These are phyloP conservation scores for Apiotrichum sp. DNA, from an alignment of 1,284 basidiomycete species.

Conservation along the genomic window DNA sequence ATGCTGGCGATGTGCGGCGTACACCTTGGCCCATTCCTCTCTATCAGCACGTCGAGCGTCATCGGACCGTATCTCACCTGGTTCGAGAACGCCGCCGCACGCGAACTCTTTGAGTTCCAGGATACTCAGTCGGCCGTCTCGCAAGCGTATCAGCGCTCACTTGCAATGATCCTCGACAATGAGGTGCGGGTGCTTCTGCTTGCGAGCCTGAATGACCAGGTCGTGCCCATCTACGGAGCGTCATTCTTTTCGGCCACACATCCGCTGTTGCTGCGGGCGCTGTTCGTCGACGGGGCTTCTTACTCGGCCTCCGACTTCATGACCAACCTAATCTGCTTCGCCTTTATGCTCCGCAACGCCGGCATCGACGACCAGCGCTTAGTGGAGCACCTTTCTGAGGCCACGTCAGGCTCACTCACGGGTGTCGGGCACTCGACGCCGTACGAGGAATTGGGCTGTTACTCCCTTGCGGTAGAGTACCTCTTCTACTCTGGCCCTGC, in stretches of 20 bases:
- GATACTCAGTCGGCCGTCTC: slow-evolving; percentile 46
- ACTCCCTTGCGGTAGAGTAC: slow-evolving; percentile 80
- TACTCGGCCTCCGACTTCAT: slow-evolving; percentile 84
- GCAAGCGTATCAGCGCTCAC: slow-evolving; percentile 64
- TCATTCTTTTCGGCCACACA: slow-evolving; percentile 82
- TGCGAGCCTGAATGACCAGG: slow-evolving; percentile 93
- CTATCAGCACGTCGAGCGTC: slow-evolving; percentile 71
- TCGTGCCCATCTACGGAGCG: slow-evolving; percentile 87
- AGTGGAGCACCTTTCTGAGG: slow-evolving; percentile 79
- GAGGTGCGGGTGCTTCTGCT: slow-evolving; percentile 82
- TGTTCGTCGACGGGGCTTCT: slow-evolving; percentile 92
- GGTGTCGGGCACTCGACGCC: slow-evolving; percentile 78
- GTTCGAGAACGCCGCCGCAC: slow-evolving; percentile 70
- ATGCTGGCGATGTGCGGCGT: slow-evolving; percentile 86
- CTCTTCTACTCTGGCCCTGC: slow-evolving; percentile 76
- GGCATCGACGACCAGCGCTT: slow-evolving; percentile 82
- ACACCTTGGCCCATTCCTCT: slow-evolving; percentile 66
- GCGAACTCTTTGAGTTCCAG: slow-evolving; percentile 95
- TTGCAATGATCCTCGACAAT: slow-evolving; percentile 68
- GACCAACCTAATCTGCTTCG: slow-evolving; percentile 79
- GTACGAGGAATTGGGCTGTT: slow-evolving; percentile 80
- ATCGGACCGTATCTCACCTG: slow-evolving; percentile 85
- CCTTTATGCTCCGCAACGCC: slow-evolving; percentile 81
- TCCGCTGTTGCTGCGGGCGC: slow-evolving; percentile 79
- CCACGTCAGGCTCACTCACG: slow-evolving; percentile 73